These are phyloP conservation scores for Arthrobotrys entomopaga DNA, from an alignment of 2,329 filamentous ascomycete species.

Conservation along the genomic window DNA sequence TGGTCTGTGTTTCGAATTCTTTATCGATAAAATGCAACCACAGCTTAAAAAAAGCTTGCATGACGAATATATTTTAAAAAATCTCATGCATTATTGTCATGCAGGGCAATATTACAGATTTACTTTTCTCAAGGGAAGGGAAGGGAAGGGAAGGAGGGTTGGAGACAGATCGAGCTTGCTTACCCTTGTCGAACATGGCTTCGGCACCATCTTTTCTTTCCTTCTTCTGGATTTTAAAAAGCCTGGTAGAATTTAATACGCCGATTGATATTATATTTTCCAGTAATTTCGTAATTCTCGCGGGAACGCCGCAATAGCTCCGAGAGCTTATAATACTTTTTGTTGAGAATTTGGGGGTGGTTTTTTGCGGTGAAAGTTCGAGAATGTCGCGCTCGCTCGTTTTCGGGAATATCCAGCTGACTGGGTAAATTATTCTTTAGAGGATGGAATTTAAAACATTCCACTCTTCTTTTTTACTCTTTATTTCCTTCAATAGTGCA, in stretches of 20 bases:
- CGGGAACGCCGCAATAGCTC: too few relatives aligned
- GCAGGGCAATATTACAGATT: background rate
- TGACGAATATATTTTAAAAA: background rate
- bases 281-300: background rate
- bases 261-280: too few relatives aligned
- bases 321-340: too few relatives aligned
- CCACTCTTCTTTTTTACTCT: background rate
- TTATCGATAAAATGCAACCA: conserved; percentile 48
- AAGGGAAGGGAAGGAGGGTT: too few relatives aligned
- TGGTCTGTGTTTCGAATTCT: background rate
- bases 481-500: conserved; percentile 30
- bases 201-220: conserved; percentile 25
- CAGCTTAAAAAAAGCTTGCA: background rate
- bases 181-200: conserved; percentile 39
- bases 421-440: background rate
- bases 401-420: too few relatives aligned
- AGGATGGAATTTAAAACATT: background rate
- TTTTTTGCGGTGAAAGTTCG: background rate
- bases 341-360: conserved; percentile 20
- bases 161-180: background rate
- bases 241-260: background rate
- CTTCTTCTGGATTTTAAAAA: background rate
- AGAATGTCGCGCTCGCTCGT: background rate
- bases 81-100: background rate
- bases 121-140: too few relatives aligned